phyloP scores from a whole-genome alignment of 345 rosid species.

The Capsella bursapastoris region DNA sequence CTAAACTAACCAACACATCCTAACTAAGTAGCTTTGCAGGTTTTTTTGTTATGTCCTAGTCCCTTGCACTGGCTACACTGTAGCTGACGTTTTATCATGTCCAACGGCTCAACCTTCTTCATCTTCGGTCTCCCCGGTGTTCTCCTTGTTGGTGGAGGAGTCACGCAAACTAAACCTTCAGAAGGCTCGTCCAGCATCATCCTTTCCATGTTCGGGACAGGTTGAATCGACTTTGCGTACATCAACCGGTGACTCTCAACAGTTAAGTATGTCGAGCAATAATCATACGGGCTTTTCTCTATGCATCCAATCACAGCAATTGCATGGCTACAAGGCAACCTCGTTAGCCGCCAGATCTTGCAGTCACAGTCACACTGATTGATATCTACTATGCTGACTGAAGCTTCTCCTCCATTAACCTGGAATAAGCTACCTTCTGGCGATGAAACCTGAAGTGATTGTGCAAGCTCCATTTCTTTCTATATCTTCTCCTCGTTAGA shows the following conservation, averaged over 20 bases:
- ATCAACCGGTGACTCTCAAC: slow-evolving; percentile 58
- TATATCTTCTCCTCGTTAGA: slow-evolving; percentile 76
- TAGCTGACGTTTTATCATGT: slow-evolving; percentile 75
- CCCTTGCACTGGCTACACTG: slow-evolving; percentile 99
- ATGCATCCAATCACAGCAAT: slow-evolving; percentile 65
- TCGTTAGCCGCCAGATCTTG: slow-evolving; percentile 72
- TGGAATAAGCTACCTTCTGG: slow-evolving; percentile 60
- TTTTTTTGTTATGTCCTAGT: slow-evolving; percentile 91
- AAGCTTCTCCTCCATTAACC: slow-evolving; percentile 68
- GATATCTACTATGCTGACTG: slow-evolving; percentile 60
- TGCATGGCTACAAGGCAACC: slow-evolving; percentile 89
- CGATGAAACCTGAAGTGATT: slow-evolving; percentile 58
- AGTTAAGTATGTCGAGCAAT: slow-evolving; percentile 73
- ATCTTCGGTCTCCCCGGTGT: slow-evolving; percentile 84
- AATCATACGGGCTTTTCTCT: slow-evolving; percentile 72
- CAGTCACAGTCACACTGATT: slow-evolving; percentile 82
- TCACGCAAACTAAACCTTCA: slow-evolving; percentile 56
- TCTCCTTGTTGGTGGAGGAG: slow-evolving; percentile 88
- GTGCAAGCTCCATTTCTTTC: slow-evolving; percentile 57
- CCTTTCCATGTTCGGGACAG: slow-evolving; percentile 77
- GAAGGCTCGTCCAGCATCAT: slow-evolving; percentile 51
- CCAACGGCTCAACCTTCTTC: slow-evolving; percentile 67
- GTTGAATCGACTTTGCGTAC: slow-evolving; percentile 75
- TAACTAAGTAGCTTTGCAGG: slow-evolving; percentile 68
- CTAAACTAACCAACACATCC: slow-evolving; percentile 33